phyloP scores from a whole-genome alignment of 768 basidiomycete species.

The Calocybe cyanea region DNA sequence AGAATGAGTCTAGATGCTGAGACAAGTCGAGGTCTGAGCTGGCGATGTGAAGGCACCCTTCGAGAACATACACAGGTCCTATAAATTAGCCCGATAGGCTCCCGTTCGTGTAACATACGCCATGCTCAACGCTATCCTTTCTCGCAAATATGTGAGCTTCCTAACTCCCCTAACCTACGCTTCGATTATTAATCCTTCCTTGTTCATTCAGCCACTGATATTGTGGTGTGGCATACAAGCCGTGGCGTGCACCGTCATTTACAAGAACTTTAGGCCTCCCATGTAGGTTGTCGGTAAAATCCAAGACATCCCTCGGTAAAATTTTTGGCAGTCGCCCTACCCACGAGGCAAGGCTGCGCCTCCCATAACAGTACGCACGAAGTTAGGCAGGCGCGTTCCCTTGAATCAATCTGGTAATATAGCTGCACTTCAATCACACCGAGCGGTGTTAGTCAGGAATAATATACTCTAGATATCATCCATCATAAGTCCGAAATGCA shows the following conservation, averaged over 20 bases:
- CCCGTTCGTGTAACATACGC: neutral
- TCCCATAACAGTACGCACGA: neutral
- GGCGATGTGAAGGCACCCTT: neutral
- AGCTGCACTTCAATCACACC: too few species aligned
- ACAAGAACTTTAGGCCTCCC: slow-evolving; percentile 23
- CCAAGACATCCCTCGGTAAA: too few species aligned
- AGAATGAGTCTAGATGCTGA: neutral
- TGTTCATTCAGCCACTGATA: slow-evolving; percentile 25
- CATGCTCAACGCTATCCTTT: slow-evolving; percentile 20
- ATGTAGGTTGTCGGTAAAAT: slow-evolving; percentile 16
- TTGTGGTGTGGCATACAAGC: slow-evolving; percentile 33
- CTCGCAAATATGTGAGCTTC: slow-evolving; percentile 24
- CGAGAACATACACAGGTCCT: neutral
- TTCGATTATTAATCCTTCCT: too few species aligned
- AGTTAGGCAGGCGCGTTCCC: too few species aligned
- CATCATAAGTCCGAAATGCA: too few species aligned
- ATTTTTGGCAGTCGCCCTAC: slow-evolving; percentile 2
- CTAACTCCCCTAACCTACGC: too few species aligned
- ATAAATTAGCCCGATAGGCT: neutral
- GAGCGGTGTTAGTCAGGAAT: too few species aligned
- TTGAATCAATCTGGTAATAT: too few species aligned
- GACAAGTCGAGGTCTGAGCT: neutral
- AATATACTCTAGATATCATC: too few species aligned
- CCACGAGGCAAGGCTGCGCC: slow-evolving; percentile 11
- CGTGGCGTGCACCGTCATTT: slow-evolving; percentile 24